These are phyloP conservation scores for Globisporangium acanthophoron DNA, from an alignment of 352 stramenopile species.

Conservation along the genomic window DNA sequence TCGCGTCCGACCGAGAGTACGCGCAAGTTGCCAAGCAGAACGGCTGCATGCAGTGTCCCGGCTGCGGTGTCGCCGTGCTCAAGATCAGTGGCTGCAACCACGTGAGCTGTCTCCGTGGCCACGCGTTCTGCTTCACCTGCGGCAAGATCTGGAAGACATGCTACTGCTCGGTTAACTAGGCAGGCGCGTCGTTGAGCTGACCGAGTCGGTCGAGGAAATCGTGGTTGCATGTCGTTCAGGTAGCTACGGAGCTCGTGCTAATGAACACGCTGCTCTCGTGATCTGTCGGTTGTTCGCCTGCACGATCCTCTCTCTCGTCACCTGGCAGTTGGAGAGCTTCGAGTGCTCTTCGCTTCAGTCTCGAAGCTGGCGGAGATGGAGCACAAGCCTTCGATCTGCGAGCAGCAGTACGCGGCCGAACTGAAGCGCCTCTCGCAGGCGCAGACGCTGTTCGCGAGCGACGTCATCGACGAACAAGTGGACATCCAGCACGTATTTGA, in stretches of 20 bases:
- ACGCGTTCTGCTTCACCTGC: slow-evolving; percentile 65
- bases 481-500: background rate
- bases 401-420: background rate
- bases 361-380: background rate
- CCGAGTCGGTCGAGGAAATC: background rate
- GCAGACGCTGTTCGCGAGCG: background rate
- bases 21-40: slow-evolving; percentile 23
- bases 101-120: slow-evolving; percentile 47
- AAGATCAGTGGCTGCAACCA: slow-evolving; percentile 43
- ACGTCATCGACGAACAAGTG: background rate
- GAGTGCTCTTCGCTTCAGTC: background rate
- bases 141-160: slow-evolving; percentile 18
- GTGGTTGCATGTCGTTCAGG: too few relatives aligned
- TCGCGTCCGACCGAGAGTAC: slow-evolving; percentile 63
- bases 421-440: background rate
- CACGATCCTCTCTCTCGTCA: too few relatives aligned
- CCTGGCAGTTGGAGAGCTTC: background rate
- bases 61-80: slow-evolving; percentile 61
- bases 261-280: too few relatives aligned
- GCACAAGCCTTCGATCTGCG: background rate
- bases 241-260: too few relatives aligned
- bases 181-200: too few relatives aligned
- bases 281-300: background rate
- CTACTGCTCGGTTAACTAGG: background rate
- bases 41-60: slow-evolving; percentile 49